These are phyloP conservation scores for Ligustrum vulgare DNA, from an alignment of 257 asterid genomes.

Conservation along the genomic window DNA sequence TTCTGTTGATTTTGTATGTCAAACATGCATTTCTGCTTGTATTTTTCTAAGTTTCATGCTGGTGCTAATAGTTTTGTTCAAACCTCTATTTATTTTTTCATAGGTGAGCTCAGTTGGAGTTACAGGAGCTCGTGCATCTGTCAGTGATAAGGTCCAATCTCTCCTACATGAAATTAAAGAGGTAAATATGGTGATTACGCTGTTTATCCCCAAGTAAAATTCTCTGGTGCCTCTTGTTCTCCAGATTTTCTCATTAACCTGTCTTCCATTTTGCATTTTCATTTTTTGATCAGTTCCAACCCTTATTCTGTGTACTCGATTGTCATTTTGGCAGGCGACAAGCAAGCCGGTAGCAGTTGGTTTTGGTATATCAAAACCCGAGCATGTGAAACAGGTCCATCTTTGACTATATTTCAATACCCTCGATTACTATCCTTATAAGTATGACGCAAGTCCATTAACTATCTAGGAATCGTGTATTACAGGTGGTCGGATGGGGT, in stretches of 20 bases:
- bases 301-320: not conserved
- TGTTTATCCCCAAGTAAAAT: too few relatives aligned
- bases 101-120: slow-evolving; percentile 91
- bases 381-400: slow-evolving; percentile 73
- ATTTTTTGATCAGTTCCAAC: not conserved
- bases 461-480: not conserved
- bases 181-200: slow-evolving; percentile 34
- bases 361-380: slow-evolving; percentile 85
- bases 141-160: slow-evolving; percentile 60
- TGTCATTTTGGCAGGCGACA: slow-evolving; percentile 49
- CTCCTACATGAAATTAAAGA: slow-evolving; percentile 74
- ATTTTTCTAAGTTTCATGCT: too few relatives aligned
- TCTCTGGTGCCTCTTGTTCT: too few relatives aligned
- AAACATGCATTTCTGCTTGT: too few relatives aligned
- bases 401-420: not conserved
- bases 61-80: too few relatives aligned
- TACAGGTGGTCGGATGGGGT: slow-evolving; percentile 86
- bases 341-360: slow-evolving; percentile 87
- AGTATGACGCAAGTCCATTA: not conserved
- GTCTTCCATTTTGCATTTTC: too few relatives aligned
- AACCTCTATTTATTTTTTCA: slow-evolving; percentile 4
- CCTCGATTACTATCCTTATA: not conserved
- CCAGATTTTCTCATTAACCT: too few relatives aligned
- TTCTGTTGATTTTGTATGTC: too few relatives aligned
- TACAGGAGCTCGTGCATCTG: slow-evolving; percentile 82